Evolutionary conservation across 257 asterid species (phyloP), one percentile per base, ranked within the genome.

Genomic region (Scutellaria minor): DNA sequence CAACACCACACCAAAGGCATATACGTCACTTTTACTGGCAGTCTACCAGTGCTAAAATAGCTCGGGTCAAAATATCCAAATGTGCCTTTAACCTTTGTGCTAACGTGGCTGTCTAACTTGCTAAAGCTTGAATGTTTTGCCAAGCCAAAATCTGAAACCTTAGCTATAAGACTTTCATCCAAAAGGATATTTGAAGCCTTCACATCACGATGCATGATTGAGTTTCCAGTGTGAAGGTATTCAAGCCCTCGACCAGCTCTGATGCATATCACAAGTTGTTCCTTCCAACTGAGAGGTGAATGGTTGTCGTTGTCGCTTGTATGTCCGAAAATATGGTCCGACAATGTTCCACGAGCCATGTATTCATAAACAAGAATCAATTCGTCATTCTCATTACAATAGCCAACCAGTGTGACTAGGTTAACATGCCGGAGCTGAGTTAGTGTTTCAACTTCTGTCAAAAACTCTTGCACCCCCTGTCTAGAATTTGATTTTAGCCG

Each of bases 221-320:
- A 22, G 15, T 7, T 37, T 6, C 74, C 66, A 6, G 46, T 69
- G 46, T 69, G 74, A 56, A 69, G 74, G 24, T 69, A 69, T 14
- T 69, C 74, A 2, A 69, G 56, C 2, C 74, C 65, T 22, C 66
- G 74, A 42, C 7, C 74, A 7, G 74, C 56, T 42, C 74, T 66
- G 13, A 69, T 44, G 74, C 74, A 69, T 20, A 54, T 56, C 0
- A 12, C 24, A 13, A 70, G 47, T 31, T 66, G 66, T 24, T 69
- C 46, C 31, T 41, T 69, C 74, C 66, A 69, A 1, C 54, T 40
- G 3, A 68, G 73, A 10, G 45, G 40, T 1, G 37, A 31, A 31
- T 2, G 37, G 37, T 31, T 31, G 37, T 31, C 5, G 5, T 4
- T 10, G 6, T 11, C 31, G 0, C 42, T 68, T 4, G 55, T 3